A percentile compares a stretch with the other conserved stretches of the same genome.
These are phyloP conservation scores for Arthrobotrys sphaeroides DNA, from an alignment of 2,329 filamentous ascomycete species.

Conservation along the genomic window DNA sequence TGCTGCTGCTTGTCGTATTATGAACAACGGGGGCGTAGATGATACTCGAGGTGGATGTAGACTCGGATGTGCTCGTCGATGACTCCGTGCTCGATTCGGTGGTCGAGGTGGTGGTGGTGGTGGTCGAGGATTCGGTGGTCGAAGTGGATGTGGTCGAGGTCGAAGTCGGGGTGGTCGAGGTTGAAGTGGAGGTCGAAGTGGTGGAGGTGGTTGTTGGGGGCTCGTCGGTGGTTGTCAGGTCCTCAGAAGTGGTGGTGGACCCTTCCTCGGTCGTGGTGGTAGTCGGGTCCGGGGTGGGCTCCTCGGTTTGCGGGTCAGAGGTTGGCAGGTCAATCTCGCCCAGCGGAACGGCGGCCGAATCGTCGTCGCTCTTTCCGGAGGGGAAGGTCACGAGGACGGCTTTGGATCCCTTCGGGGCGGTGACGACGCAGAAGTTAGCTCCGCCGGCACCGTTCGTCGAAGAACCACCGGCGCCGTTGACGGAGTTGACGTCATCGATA, in stretches of 20 bases:
- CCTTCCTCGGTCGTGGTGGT: neutral
- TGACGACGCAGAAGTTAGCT: conserved; percentile 78
- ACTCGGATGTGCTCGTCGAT: conserved; percentile 26
- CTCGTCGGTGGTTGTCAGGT: neutral
- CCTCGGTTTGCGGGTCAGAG: neutral
- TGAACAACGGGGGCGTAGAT: neutral
- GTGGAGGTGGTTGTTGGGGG: conserved; percentile 29
- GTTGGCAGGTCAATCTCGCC: conserved; percentile 23
- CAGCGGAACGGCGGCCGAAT: conserved; percentile 20
- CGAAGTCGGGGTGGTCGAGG: neutral
- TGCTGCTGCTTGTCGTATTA: conserved; percentile 27
- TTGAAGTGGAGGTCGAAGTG: conserved; percentile 2
- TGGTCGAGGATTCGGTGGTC: conserved; percentile 12
- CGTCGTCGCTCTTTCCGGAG: conserved; percentile 26
- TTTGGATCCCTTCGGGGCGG: conserved; percentile 72
- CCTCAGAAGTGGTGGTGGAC: neutral
- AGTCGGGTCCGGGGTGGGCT: conserved; percentile 11
- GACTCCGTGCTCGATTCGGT: neutral
- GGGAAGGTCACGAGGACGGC: conserved; percentile 74
- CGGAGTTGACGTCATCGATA: conserved; percentile 67
- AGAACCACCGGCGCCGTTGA: conserved; percentile 65
- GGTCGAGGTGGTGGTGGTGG: neutral
- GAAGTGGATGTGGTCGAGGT: conserved; percentile 26
- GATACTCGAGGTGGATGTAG: neutral
- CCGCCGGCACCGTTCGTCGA: conserved; percentile 70